Percentiles rank a stretch among this genome's conserved stretches.
Evolutionary conservation across 2,329 filamentous ascomycete species (phyloP).

Genomic region (Colletotrichum tabaci): DNA sequence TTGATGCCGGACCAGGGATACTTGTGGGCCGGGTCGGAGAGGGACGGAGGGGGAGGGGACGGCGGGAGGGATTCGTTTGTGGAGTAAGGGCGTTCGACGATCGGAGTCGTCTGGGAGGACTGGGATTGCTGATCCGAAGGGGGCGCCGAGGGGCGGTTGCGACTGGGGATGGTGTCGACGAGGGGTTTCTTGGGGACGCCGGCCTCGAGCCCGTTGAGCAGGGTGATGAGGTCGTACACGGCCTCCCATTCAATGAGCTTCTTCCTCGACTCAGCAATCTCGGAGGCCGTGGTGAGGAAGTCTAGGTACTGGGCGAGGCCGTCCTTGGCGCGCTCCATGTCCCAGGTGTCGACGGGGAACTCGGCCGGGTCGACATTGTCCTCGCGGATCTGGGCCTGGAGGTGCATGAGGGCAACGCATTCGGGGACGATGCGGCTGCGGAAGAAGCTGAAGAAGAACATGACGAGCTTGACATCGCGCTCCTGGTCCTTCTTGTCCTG

Average conservation of each 20-base stretch:
- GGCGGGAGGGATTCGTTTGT: conserved; percentile 48
- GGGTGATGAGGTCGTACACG: conserved; percentile 87
- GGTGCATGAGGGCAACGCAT: conserved; percentile 92
- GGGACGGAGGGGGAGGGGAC: conserved; percentile 61
- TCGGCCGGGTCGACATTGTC: conserved; percentile 83
- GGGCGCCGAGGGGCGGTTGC: conserved; percentile 44
- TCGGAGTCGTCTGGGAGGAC: conserved; percentile 48
- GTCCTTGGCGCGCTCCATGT: conserved; percentile 97
- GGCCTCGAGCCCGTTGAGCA: conserved; percentile 89
- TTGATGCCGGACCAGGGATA: conserved; percentile 84
- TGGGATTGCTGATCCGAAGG: conserved; percentile 47
- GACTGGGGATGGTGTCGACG: conserved; percentile 56
- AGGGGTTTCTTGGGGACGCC: conserved; percentile 88
- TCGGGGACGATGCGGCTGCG: conserved; percentile 93
- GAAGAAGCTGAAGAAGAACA: conserved; percentile 94
- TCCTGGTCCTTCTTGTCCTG: conserved; percentile 68
- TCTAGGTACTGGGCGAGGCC: conserved; percentile 95
- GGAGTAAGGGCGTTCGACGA: conserved; percentile 77
- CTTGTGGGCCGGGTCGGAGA: conserved; percentile 76
- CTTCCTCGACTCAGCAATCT: conserved; percentile 85
- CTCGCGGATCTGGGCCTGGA: conserved; percentile 90
- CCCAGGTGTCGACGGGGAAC: conserved; percentile 95
- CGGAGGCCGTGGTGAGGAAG: conserved; percentile 90
- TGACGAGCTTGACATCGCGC: conserved; percentile 76
- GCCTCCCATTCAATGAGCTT: conserved; percentile 94